Percentiles rank a stretch among this genome's conserved stretches.
These are phyloP conservation scores for Ceratocystis alfenasii DNA, from an alignment of 2,329 filamentous ascomycete species.

Conservation along the genomic window DNA sequence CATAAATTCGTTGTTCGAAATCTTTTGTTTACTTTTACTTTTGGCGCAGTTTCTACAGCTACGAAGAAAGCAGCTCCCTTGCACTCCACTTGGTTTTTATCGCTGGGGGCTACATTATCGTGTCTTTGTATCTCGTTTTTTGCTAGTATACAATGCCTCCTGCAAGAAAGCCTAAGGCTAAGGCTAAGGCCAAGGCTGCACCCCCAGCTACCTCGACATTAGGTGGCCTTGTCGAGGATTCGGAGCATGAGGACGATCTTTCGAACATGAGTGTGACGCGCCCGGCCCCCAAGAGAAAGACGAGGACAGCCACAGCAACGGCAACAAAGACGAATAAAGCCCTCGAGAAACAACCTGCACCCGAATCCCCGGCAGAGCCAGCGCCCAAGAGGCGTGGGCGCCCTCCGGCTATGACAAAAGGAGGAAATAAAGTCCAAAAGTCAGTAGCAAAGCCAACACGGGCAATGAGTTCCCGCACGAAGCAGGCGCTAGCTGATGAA, in stretches of 20 bases:
- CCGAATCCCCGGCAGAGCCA: not conserved
- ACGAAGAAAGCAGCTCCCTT: not conserved
- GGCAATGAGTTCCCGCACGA: not conserved
- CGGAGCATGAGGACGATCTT: slow-evolving; percentile 19
- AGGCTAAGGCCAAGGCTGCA: slow-evolving; percentile 11
- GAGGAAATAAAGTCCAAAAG: slow-evolving; percentile 16
- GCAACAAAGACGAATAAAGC: slow-evolving; percentile 9
- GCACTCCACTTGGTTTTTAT: not conserved
- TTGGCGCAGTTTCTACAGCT: slow-evolving; percentile 1
- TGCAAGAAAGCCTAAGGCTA: slow-evolving; percentile 15
- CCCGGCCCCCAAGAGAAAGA: not conserved
- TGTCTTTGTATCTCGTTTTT: not conserved
- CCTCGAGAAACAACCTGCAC: not conserved
- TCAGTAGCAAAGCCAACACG: slow-evolving; percentile 8
- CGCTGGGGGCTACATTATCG: not conserved
- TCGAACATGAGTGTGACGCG: slow-evolving; percentile 17
- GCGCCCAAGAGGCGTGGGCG: slow-evolving; percentile 13
- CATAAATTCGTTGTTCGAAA: not conserved
- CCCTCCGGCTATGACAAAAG: not conserved
- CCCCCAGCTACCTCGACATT: slow-evolving; percentile 2
- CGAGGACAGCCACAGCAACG: not conserved
- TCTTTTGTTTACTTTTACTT: slow-evolving; percentile 2
- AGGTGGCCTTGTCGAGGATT: slow-evolving; percentile 16
- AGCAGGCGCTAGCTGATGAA: slow-evolving; percentile 10
- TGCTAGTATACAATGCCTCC: slow-evolving; percentile 15